A percentile compares a stretch with the other conserved stretches of the same genome.
These are phyloP conservation scores for Colletotrichum shisoi DNA, from an alignment of 2,329 filamentous ascomycete genomes.

Conservation along the genomic window DNA sequence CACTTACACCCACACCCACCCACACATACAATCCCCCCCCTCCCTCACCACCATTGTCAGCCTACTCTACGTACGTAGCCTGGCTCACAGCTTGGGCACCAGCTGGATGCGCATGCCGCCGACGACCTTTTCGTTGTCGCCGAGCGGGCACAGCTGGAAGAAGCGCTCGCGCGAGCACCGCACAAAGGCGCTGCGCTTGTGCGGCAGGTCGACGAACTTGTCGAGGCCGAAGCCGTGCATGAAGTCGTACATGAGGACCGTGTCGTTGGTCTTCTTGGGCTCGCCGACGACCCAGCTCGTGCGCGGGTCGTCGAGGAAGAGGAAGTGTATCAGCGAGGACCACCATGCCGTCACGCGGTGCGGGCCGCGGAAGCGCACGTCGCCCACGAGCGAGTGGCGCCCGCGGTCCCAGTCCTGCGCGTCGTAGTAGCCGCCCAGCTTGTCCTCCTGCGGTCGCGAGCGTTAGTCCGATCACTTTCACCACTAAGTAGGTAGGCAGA, in stretches of 20 bases:
- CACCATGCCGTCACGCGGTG: conserved; percentile 69
- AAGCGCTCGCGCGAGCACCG: conserved; percentile 71
- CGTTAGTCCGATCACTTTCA: conserved; percentile 8
- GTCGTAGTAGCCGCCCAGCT: conserved; percentile 64
- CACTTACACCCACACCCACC: neutral
- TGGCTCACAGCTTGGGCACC: conserved; percentile 60
- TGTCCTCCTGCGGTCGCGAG: conserved; percentile 56
- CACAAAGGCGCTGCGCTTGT: conserved; percentile 75
- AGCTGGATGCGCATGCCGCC: conserved; percentile 62
- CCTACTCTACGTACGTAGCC: neutral
- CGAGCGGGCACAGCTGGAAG: conserved; percentile 71
- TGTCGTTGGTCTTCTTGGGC: conserved; percentile 74
- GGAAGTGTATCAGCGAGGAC: conserved; percentile 68
- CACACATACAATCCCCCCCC: neutral
- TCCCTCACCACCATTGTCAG: neutral
- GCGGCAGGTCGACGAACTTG: conserved; percentile 75
- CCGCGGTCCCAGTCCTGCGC: conserved; percentile 66
- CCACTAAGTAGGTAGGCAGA: neutral
- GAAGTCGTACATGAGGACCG: conserved; percentile 77
- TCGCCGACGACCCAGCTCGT: conserved; percentile 70
- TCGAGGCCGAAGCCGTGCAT: conserved; percentile 76
- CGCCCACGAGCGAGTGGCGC: conserved; percentile 66
- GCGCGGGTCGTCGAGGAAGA: conserved; percentile 68
- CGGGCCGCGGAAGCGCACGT: conserved; percentile 66
- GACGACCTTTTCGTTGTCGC: conserved; percentile 63